Evolutionary conservation across 2,329 filamentous ascomycete genomes (phyloP), one percentile per base, ranked within the genome.

Genomic region (Ceratocystis alfenasii): DNA sequence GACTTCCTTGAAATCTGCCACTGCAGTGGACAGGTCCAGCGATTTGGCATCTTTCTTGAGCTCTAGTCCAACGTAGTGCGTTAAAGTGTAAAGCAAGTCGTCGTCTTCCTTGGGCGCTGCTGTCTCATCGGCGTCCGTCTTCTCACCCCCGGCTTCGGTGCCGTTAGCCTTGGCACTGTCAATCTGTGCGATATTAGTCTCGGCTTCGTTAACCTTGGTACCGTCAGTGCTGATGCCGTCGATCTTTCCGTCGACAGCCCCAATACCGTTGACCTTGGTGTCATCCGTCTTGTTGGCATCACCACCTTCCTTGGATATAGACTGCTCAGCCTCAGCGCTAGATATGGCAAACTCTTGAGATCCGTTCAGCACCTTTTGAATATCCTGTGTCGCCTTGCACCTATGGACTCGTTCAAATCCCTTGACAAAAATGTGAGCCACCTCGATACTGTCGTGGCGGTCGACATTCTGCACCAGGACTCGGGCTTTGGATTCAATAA

Each of bases 361-460:
- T 12, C 83, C 83, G 41, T 81, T 78, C 67, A 81, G 78, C 15
- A 84, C 81, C 67, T 81, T 78, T 46, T 79, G 78, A 28, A 80
- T 75, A 69, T 84, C 77, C 45, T 75, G 71, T 53, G 75, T 83
- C 75, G 75, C 75, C 53, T 77, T 87, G 81, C 78, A 93, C 59
- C 80, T 80, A 75, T 97, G 92, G 2, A 85, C 80, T 68, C 94
- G 85, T 70, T 95, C 89, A 73, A 95, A 95, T 2, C 89, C 90
- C 74, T 97, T 96, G 71, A 90, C 93, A 79, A 92, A 99, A 0
- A 92, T 89, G 70, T 94, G 90, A 0, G 94, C 92, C 28, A 96
- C 79, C 45, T 86, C 85, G 70, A 97, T 90, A 17, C 87, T 88
- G 55, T 83, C 79, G 70, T 94, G 90, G 66, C 86, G 82, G 73